phyloP scores from a whole-genome alignment of 1,139 yeast species.

The Taphrina populina region DNA sequence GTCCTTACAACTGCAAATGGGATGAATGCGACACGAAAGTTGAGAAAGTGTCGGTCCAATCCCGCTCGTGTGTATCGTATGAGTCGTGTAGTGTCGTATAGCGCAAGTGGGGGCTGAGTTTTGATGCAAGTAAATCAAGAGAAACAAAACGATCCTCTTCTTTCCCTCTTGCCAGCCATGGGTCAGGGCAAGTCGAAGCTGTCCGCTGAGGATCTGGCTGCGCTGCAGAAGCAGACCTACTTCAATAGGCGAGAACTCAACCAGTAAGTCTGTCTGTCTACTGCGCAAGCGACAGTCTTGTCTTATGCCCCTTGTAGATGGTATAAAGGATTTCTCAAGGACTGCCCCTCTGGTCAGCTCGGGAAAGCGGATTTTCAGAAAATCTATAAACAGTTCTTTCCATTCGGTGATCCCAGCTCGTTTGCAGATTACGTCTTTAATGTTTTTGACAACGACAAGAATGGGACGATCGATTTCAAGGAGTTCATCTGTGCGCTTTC shows the following conservation, averaged over 20 bases:
- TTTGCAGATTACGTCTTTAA: constrained; percentile 85
- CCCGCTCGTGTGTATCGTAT: no score
- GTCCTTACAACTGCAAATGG: no score
- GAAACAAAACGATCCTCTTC: no score
- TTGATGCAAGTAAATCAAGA: no score
- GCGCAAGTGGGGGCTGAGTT: no score
- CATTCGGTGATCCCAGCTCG: constrained; percentile 94
- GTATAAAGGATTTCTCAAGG: constrained; percentile 58
- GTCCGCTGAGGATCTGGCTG: constrained; percentile 83
- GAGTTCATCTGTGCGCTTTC: constrained; percentile 89
- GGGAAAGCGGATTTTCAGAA: constrained; percentile 85
- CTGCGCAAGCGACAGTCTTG: background rate
- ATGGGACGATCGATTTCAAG: constrained; percentile 83
- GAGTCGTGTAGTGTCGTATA: no score
- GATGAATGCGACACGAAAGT: no score
- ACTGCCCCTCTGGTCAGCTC: constrained; percentile 88
- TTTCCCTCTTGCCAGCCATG: no score
- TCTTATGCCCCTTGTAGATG: no score
- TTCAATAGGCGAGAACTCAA: constrained; percentile 92
- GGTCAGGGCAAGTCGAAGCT: constrained; percentile 93
- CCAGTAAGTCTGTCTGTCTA: constrained; percentile 51
- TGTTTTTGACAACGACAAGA: constrained; percentile 80
- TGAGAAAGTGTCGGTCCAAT: no score
- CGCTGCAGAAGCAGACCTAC: constrained; percentile 80
- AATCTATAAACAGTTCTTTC: constrained; percentile 93